phyloP scores from a whole-genome alignment of 176 grass and related monocot species.

The Luzula sylvatica region DNA sequence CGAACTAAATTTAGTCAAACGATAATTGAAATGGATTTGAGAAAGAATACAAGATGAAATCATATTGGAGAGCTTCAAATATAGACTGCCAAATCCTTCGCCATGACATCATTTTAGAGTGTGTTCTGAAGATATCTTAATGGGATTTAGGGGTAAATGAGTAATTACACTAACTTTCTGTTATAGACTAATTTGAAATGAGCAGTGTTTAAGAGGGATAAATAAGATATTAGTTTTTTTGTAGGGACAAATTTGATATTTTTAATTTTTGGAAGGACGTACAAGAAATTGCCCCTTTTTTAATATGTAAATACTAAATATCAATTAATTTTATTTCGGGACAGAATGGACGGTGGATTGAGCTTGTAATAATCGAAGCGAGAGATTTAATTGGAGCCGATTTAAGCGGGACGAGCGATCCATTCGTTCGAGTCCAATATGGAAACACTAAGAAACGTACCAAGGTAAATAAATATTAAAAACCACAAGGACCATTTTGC shows the following conservation, averaged over 20 bases:
- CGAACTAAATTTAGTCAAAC: too few species aligned
- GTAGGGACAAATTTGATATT: neutral
- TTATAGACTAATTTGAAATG: too few species aligned
- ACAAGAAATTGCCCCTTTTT: too few species aligned
- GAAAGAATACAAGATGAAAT: too few species aligned
- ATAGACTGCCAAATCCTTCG: too few species aligned
- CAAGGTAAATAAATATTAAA: conserved; percentile 34
- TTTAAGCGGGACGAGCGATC: conserved; percentile 96
- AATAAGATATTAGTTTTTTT: conserved; percentile 13
- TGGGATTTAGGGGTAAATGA: too few species aligned
- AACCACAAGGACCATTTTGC: neutral
- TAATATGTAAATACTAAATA: neutral
- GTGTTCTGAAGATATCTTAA: too few species aligned
- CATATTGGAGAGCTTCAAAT: too few species aligned
- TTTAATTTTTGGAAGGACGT: neutral
- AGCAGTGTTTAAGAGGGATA: too few species aligned
- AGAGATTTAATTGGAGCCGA: conserved; percentile 88
- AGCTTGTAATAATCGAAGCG: conserved; percentile 75
- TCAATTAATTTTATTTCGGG: conserved; percentile 8
- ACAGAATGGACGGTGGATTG: conserved; percentile 52
- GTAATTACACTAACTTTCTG: too few species aligned
- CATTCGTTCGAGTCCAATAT: conserved; percentile 80
- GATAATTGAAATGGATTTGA: too few species aligned
- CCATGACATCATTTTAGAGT: too few species aligned
- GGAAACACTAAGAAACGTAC: conserved; percentile 86